phyloP scores from a whole-genome alignment of 202 grass and related monocot species.

The Dendrocalamus latiflorus region DNA sequence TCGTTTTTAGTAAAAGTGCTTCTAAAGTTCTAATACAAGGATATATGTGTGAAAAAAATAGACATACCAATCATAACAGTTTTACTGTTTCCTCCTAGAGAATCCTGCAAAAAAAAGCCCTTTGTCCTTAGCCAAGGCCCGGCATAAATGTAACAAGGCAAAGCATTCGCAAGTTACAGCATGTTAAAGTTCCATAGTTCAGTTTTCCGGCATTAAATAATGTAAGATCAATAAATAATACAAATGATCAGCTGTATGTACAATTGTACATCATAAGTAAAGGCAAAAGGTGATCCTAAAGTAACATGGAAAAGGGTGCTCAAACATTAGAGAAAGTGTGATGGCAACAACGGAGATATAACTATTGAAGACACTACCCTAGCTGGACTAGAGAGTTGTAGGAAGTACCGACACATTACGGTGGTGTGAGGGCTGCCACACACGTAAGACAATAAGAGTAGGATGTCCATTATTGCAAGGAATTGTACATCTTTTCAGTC shows the following conservation, averaged over 20 bases:
- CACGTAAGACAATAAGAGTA: neutral
- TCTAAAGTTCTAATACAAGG: neutral
- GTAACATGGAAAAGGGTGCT: too few species aligned
- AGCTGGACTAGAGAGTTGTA: neutral
- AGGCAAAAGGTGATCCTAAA: neutral
- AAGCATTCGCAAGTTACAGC: neutral
- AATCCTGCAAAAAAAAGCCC: conserved; percentile 64
- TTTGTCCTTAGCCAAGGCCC: neutral
- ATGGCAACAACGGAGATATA: neutral
- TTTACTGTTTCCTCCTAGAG: conserved; percentile 95
- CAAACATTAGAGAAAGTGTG: too few species aligned
- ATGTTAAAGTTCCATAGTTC: neutral
- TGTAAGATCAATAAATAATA: neutral
- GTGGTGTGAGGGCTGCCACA: neutral
- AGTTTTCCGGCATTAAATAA: neutral
- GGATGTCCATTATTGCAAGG: neutral
- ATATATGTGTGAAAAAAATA: conserved; percentile 5
- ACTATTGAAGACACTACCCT: neutral
- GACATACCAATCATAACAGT: conserved; percentile 88
- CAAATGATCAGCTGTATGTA: neutral
- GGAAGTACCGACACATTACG: neutral
- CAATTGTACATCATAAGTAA: neutral
- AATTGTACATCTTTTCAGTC: neutral
- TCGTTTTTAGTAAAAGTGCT: conserved; percentile 14
- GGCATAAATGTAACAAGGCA: neutral